These are phyloP conservation scores for Thermochaetoides thermophila DNA, from an alignment of 495 filamentous ascomycete genomes.

Conservation along the genomic window DNA sequence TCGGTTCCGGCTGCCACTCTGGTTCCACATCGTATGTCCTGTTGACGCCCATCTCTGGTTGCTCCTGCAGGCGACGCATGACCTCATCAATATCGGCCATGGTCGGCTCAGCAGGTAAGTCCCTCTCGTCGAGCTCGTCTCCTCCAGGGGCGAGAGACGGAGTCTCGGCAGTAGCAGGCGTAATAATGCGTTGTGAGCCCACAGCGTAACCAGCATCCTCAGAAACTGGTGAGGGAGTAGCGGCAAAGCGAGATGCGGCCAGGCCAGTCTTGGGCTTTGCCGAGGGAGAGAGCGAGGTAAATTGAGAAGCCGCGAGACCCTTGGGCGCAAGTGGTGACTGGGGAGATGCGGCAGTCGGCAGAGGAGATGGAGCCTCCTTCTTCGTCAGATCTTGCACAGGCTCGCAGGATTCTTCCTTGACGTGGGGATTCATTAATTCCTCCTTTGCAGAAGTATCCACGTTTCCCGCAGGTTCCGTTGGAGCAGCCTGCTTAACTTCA, in stretches of 20 bases:
- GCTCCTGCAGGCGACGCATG: slow-evolving; percentile 66
- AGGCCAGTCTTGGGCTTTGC: slow-evolving; percentile 17
- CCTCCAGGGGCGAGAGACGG: slow-evolving; percentile 6
- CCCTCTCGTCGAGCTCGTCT: slow-evolving; percentile 1
- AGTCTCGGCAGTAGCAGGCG: slow-evolving; percentile 5
- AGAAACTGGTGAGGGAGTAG: slow-evolving; percentile 10
- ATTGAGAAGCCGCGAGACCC: slow-evolving; percentile 28
- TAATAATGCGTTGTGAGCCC: slow-evolving; percentile 11
- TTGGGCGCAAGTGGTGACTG: slow-evolving; percentile 8
- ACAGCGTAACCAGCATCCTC: slow-evolving; percentile 10
- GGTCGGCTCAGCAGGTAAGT: slow-evolving; percentile 33
- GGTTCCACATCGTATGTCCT: slow-evolving; percentile 34
- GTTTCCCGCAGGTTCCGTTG: slow-evolving; percentile 13
- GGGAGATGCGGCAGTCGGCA: background rate
- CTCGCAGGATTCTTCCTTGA: background rate
- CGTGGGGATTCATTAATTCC: background rate
- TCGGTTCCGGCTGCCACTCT: slow-evolving; percentile 27
- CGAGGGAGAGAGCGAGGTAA: slow-evolving; percentile 24
- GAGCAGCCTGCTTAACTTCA: slow-evolving; percentile 15
- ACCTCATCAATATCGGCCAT: slow-evolving; percentile 74
- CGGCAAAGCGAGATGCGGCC: slow-evolving; percentile 20
- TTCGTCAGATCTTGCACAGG: slow-evolving; percentile 7
- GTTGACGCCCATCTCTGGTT: slow-evolving; percentile 58
- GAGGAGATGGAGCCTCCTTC: slow-evolving; percentile 1
- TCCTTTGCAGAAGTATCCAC: slow-evolving; percentile 9